phyloP scores from a whole-genome alignment of 148 eudicot species.

The Chenopodium quinoa region DNA sequence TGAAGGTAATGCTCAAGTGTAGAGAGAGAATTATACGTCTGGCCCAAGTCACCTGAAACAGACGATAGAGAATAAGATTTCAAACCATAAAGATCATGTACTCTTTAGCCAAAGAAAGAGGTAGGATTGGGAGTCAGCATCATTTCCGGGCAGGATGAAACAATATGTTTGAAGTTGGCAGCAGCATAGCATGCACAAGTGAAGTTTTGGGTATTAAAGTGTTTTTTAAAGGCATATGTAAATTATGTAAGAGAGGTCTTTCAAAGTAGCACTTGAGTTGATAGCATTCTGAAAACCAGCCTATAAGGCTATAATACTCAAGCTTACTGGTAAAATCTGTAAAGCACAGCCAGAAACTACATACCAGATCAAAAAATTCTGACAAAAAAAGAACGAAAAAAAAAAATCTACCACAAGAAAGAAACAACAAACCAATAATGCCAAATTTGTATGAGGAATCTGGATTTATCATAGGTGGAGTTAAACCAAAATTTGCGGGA shows the following conservation, averaged over 20 bases:
- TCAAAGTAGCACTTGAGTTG: neutral
- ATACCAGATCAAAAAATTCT: neutral
- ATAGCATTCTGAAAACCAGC: neutral
- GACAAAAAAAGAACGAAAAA: neutral
- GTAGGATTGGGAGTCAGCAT: neutral
- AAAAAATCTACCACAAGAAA: neutral
- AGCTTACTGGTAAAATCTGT: neutral
- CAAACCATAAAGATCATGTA: neutral
- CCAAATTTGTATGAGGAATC: slow-evolving; percentile 85
- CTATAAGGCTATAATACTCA: neutral
- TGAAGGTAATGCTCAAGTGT: slow-evolving; percentile 72
- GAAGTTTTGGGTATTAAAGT: too few relatives aligned
- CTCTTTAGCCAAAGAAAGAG: neutral
- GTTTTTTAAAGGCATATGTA: neutral
- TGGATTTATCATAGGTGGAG: slow-evolving; percentile 79
- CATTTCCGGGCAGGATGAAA: neutral
- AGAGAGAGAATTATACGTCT: slow-evolving; percentile 81
- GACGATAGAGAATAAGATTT: neutral
- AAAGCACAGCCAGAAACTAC: neutral
- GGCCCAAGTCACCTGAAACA: slow-evolving; percentile 87
- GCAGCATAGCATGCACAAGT: neutral
- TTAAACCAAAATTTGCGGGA: slow-evolving; percentile 81
- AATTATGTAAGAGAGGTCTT: neutral
- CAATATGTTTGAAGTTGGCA: neutral
- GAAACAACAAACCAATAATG: slow-evolving; percentile 61